A percentile compares a stretch with the other conserved stretches of the same genome.
Evolutionary conservation across 768 basidiomycete species (phyloP).

Genomic region (Mycena chlorophos): DNA sequence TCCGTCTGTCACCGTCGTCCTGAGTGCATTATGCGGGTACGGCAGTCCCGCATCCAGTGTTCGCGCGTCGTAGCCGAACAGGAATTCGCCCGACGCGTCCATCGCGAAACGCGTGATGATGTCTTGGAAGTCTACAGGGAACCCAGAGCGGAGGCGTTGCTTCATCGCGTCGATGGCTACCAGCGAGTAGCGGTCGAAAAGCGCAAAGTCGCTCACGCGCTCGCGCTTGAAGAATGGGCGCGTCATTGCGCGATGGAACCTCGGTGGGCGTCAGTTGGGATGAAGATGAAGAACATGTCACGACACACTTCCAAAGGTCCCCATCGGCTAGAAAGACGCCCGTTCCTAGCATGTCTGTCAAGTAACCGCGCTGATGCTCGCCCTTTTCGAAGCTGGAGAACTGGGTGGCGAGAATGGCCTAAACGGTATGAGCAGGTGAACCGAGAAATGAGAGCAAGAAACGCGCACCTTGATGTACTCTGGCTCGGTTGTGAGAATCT

Average conservation of each 20-base stretch:
- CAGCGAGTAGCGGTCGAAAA: conserved; percentile 56
- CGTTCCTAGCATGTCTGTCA: conserved; percentile 18
- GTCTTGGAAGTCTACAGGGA: conserved; percentile 61
- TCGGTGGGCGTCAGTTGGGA: conserved; percentile 14
- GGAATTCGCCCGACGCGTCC: conserved; percentile 61
- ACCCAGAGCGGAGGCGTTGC: conserved; percentile 42
- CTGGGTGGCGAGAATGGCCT: conserved; percentile 45
- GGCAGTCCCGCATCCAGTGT: conserved; percentile 51
- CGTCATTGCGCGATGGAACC: conserved; percentile 65
- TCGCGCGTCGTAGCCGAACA: conserved; percentile 54
- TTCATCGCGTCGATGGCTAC: conserved; percentile 45
- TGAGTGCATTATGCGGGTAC: conserved; percentile 46
- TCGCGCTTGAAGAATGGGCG: conserved; percentile 70
- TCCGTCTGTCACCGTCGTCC: conserved; percentile 26
- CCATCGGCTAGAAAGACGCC: conserved; percentile 1
- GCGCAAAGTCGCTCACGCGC: conserved; percentile 59
- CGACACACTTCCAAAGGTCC: conserved; percentile 67
- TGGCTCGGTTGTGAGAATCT: conserved; percentile 47
- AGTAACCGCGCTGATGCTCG: conserved; percentile 9
- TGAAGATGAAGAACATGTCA: background rate
- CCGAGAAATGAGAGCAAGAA: too few species aligned
- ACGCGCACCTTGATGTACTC: conserved; percentile 41
- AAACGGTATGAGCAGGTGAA: background rate
- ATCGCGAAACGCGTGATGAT: conserved; percentile 53
- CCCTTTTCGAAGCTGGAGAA: conserved; percentile 51